Evolutionary conservation across 345 rosid genomes (phyloP).

Genomic region (Euphorbia pulcherrima): DNA sequence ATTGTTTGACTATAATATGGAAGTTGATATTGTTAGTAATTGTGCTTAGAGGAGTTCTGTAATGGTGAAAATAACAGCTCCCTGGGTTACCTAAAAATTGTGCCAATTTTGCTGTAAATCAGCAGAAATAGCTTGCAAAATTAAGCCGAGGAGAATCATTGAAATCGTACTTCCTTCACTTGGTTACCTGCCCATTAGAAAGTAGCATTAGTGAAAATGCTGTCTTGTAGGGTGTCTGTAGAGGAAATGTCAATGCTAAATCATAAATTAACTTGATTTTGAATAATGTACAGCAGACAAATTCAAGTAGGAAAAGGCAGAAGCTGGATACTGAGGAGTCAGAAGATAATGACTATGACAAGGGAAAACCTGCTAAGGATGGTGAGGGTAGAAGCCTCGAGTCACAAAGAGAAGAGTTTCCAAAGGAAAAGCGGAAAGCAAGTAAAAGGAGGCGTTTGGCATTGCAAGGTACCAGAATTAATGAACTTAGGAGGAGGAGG

Average conservation of each 20-base stretch:
- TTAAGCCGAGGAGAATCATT: background rate
- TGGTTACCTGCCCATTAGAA: background rate
- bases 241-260: background rate
- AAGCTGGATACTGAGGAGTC: slow-evolving; percentile 62
- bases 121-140: background rate
- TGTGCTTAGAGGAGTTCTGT: background rate
- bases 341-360: slow-evolving; percentile 59
- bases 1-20: background rate
- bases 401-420: slow-evolving; percentile 76
- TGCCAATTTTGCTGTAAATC: background rate
- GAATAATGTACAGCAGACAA: slow-evolving; percentile 50
- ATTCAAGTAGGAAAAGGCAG: slow-evolving; percentile 75
- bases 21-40: background rate
- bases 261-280: background rate
- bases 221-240: background rate
- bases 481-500: slow-evolving; percentile 54
- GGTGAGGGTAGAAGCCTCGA: slow-evolving; percentile 45
- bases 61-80: background rate
- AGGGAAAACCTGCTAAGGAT: slow-evolving; percentile 41
- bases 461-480: slow-evolving; percentile 74
- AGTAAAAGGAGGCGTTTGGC: slow-evolving; percentile 75
- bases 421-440: slow-evolving; percentile 89
- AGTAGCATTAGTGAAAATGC: background rate
- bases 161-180: background rate
- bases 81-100: background rate